These are phyloP conservation scores for Phytophthora megakarya DNA, from an alignment of 352 stramenopile genomes.

Conservation along the genomic window DNA sequence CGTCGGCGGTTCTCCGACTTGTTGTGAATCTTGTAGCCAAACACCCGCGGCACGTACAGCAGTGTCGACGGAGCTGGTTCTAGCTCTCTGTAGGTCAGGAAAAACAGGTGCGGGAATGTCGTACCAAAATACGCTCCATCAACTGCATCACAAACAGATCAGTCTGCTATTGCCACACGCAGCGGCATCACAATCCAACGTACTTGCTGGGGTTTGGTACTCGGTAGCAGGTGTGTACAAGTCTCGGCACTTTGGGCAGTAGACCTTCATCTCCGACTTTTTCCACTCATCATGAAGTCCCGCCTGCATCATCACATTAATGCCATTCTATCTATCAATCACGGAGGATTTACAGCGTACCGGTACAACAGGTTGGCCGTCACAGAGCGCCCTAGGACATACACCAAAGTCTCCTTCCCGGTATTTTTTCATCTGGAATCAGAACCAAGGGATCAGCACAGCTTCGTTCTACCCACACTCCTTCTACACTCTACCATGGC, in stretches of 20 bases:
- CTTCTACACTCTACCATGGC: slow-evolving; percentile 63
- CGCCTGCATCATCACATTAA: slow-evolving; percentile 41
- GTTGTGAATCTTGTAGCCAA: slow-evolving; percentile 94
- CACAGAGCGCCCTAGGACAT: slow-evolving; percentile 83
- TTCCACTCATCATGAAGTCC: slow-evolving; percentile 89
- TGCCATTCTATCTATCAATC: slow-evolving; percentile 7
- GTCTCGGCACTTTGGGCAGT: slow-evolving; percentile 89
- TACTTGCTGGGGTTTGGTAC: slow-evolving; percentile 86
- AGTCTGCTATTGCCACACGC: not conserved
- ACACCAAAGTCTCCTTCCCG: slow-evolving; percentile 88
- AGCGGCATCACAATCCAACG: slow-evolving; percentile 19
- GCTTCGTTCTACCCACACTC: not conserved
- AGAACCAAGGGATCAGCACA: not conserved
- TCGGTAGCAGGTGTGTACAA: slow-evolving; percentile 86
- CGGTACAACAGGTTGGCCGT: slow-evolving; percentile 82
- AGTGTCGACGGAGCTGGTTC: slow-evolving; percentile 82
- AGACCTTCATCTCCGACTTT: slow-evolving; percentile 92
- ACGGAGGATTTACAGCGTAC: slow-evolving; percentile 40
- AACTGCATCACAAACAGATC: slow-evolving; percentile 45
- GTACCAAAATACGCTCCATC: slow-evolving; percentile 98
- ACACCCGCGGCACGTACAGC: slow-evolving; percentile 90
- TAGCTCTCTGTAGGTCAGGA: slow-evolving; percentile 97
- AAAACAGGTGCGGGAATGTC: slow-evolving; percentile 98
- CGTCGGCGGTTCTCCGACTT: slow-evolving; percentile 83
- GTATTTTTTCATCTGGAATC: slow-evolving; percentile 85